Evolutionary conservation across 2,329 filamentous ascomycete genomes (phyloP).

Genomic region (Fusarium foetens): DNA sequence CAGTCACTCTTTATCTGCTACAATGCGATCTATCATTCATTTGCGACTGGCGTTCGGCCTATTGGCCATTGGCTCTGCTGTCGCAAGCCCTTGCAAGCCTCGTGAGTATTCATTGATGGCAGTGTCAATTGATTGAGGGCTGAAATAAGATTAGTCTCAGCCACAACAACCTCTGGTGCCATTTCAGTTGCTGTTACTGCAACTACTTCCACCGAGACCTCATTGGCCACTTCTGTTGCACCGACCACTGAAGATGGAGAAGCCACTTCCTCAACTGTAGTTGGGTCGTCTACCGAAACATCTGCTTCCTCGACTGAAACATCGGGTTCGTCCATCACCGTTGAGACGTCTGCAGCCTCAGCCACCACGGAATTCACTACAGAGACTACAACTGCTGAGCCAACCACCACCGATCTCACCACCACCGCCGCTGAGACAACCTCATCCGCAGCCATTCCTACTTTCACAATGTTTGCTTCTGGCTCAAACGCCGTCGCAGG

Average conservation of each 20-base stretch:
- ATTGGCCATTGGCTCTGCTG: neutral
- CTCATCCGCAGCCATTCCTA: neutral
- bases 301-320: too few species aligned
- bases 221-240: neutral
- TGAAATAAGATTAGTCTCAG: neutral
- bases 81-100: neutral
- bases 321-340: accelerated
- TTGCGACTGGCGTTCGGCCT: neutral
- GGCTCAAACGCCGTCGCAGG: neutral
- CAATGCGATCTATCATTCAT: neutral
- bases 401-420: neutral
- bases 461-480: neutral
- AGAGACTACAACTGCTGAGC: neutral
- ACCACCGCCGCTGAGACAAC: neutral
- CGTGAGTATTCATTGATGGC: neutral
- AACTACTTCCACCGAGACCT: neutral
- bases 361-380: neutral
- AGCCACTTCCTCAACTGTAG: neutral
- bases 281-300: neutral
- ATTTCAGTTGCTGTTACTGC: neutral
- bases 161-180: neutral
- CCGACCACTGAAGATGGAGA: neutral
- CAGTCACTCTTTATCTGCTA: neutral
- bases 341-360: neutral
- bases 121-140: neutral